Base-by-base conservation (phyloP, 1,139 yeast species). In the Insectozyma bohioensis region DNA sequence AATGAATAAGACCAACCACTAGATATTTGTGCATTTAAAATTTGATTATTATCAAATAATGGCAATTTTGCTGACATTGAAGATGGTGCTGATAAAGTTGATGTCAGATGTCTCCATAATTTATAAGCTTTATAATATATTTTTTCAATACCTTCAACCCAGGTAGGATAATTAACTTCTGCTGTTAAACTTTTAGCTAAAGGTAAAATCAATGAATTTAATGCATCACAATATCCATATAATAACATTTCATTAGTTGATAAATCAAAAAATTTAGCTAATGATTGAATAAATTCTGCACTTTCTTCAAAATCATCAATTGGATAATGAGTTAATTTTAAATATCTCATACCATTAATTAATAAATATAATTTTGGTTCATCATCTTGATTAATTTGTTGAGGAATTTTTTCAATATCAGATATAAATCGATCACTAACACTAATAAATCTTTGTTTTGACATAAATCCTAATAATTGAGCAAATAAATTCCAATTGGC, bases 401-500 rank as follows among this genome's bases (percentile, higher is more conserved):
- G 54, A 0, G 95, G 94, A 1, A 83, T 67, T 48, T 84, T 86
- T 52, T 92, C 98, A 33, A 94, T 61, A 49, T 90, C 97, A 0
- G 95, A 95, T 36, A 92, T 85, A 51, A 94, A 94, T 34, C 96
- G 67, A 55, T 94, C 98, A 51, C 95, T 86, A 1, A 94, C 97
- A 39, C 88, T 80, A 12, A 86, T 58, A 48, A 94, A 88, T 34
- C 95, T 68, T 40, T 80, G 78, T 31, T 78, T 82, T 0, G 96
- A 85, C 95, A 94, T 88, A 45, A 79, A 81, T 1, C 98, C 98
- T 26, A 94, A 62, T 5, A 94, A 63, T 44, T 86, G 88, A 0
- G 97, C 95, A 56, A 94, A 83, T 21, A 90, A 68, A 49, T 85
- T 85, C 98, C 98, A 92, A 52, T 92, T 94, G 0, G 96, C 90